Evolutionary conservation across 192 early-diverging fungal species (phyloP), one percentile per base, ranked within the genome.

Genomic region (Gamsiella multidivaricata): DNA sequence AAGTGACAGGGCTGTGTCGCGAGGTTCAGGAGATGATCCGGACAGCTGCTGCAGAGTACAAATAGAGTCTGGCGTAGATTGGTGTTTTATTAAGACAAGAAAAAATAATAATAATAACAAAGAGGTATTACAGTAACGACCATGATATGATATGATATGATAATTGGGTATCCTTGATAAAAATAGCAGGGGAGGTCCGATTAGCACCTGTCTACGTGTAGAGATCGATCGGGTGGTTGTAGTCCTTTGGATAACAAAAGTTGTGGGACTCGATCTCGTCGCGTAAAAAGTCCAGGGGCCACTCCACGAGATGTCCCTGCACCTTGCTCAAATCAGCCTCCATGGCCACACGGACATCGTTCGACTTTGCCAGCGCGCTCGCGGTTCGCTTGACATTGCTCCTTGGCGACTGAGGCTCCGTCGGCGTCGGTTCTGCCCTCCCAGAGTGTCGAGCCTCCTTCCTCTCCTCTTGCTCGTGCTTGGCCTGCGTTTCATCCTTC

Each of bases 241-340:
- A 78, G 29, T 78, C 74, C 54, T 78, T 78, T 11, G 74, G 74
- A 45, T 78, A 78, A 37, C 74, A 78, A 58, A 78, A 78, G 47
- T 78, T 78, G 54, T 78, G 34, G 3, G 65, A 69, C 49, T 78
- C 65, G 53, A 78, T 53, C 59, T 88, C 87, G 9, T 85, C 68
- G 39, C 82, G 69, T 28, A 88, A 66, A 60, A 85, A 88, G 32
- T 88, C 79, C 11, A 61, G 65, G 32, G 87, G 87, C 69, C 86
- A 88, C 42, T 81, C 63, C 6, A 88, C 87, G 12, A 88, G 60
- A 61, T 88, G 87, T 8, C 87, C 87, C 33, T 70, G 81, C 1
- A 88, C 69, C 20, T 80, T 71, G 23, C 59, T 46, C 17, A 88
- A 36, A 32, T 69, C 74, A 32, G 31, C 62, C 34, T 78, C 74